A percentile compares a stretch with the other conserved stretches of the same genome.
Evolutionary conservation across 2,329 filamentous ascomycete species (phyloP).

Genomic region (Epichloe typhina): DNA sequence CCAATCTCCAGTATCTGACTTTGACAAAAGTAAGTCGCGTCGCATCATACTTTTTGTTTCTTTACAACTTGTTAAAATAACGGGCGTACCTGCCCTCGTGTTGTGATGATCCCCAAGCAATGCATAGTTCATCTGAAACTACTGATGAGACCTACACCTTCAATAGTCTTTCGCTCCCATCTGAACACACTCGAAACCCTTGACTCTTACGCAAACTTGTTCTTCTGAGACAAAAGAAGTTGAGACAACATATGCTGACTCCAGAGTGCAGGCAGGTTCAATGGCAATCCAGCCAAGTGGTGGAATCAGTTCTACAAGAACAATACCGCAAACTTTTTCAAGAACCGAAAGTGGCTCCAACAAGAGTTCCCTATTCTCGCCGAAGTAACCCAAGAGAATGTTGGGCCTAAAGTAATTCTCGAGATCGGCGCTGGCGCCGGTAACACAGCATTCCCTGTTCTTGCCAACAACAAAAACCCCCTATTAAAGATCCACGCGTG

Average conservation of each 20-base stretch:
- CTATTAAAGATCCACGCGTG: constrained; percentile 78
- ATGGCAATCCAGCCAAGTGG: constrained; percentile 82
- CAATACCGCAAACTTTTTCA: constrained; percentile 96
- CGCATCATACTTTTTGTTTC: neutral
- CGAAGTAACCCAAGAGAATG: constrained; percentile 56
- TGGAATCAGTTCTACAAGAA: constrained; percentile 99
- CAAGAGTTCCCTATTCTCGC: constrained; percentile 90
- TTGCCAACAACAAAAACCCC: constrained; percentile 72
- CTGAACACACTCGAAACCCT: constrained; percentile 31
- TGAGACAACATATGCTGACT: constrained; percentile 24
- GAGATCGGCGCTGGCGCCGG: constrained; percentile 93
- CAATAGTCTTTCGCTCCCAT: constrained; percentile 59
- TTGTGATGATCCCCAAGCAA: constrained; percentile 42
- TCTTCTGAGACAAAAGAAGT: neutral
- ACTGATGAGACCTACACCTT: constrained; percentile 46
- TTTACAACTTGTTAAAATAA: neutral
- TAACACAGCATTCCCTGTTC: constrained; percentile 88
- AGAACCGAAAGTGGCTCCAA: constrained; percentile 91
- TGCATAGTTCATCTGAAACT: constrained; percentile 61
- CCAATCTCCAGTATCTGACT: constrained; percentile 76
- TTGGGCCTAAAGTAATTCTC: constrained; percentile 58
- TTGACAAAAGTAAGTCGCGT: constrained; percentile 64
- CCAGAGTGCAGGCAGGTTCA: constrained; percentile 56
- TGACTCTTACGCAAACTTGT: neutral
- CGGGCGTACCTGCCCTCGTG: constrained; percentile 17